Evolutionary conservation across 192 early-diverging fungal genomes (phyloP), one percentile per base, ranked within the genome.

Genomic region (Coemansia reversa): DNA sequence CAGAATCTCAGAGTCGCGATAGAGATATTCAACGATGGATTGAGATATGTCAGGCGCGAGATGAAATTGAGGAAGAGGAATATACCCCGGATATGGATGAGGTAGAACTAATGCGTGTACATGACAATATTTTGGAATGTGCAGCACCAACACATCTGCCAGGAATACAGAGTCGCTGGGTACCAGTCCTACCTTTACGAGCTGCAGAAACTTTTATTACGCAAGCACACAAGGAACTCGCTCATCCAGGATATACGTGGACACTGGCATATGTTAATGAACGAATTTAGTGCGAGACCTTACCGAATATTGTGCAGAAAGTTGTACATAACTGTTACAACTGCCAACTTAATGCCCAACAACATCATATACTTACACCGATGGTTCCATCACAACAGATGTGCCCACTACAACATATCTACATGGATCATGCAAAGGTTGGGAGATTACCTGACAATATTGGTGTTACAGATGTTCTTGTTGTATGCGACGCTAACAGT

Each of bases 281-380:
- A 11, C 24, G 11, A 11, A 27, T 27, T 27, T 27, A 3, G 27
- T 27, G 27, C 27, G 3, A 27, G 3, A 27, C 1, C 1, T 27
- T 27, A 27, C 27, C 27, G 1, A 27, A 27, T 27, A 27, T 3
- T 2, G 27, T 27, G 27, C 1, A 27, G 27, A 27, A 27, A 3
- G 27, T 27, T 27, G 27, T 27, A 27, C 27, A 27, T 27, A 27
- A 27, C 3, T 58, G 57, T 39, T 1, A 12, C 0, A 45, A n/a
- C 35, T 58, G 35, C 57, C 57, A 58, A 24, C n/a, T 58, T 1
- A 58, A 58, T 5, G 39, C 39, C 7, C 6, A 22, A 4, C 57
- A 58, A 7, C 57, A 24, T 6, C 35, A 45, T 42, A 20, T 16
- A 12, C 24, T 47, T 19, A 54, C 25, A 12, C 52, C 52, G 1